Conservation (phyloP, 805 yeast genomes). For the Yarrowia yakushimensis region DNA sequence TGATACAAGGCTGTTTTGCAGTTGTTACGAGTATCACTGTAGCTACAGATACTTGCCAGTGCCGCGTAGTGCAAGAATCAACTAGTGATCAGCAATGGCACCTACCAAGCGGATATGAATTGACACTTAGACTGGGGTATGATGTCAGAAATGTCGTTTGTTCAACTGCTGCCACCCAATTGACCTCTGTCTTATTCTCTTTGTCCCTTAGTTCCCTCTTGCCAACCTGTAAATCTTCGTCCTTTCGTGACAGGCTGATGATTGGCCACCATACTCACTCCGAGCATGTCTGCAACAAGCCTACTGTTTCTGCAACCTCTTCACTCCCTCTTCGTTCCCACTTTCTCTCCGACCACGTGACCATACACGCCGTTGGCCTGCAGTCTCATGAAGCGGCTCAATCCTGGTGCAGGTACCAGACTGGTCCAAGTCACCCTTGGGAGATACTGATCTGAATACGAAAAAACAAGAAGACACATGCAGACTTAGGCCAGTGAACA, state of each 20-base stretch:
- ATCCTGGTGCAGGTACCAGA: too few relatives aligned
- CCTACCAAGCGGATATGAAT: neutral
- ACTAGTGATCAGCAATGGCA: neutral
- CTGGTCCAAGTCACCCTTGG: neutral
- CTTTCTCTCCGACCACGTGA: neutral
- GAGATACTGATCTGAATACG: neutral
- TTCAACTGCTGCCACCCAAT: neutral
- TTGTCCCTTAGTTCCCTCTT: neutral
- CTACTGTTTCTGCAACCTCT: too few relatives aligned
- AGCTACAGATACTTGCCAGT: too few relatives aligned
- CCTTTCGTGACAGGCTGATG: neutral
- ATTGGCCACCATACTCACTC: neutral
- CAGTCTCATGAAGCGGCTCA: neutral
- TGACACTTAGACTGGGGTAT: neutral
- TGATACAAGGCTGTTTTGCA: neutral
- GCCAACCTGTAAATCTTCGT: neutral
- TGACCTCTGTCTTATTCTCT: neutral
- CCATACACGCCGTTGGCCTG: neutral
- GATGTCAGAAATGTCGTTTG: neutral
- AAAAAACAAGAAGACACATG: too few relatives aligned
- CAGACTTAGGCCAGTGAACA: too few relatives aligned
- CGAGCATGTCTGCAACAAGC: too few relatives aligned
- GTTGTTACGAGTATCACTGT: neutral
- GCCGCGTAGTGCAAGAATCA: too few relatives aligned
- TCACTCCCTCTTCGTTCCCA: too few relatives aligned